Conservation (phyloP, 2,329 filamentous ascomycete species). For the Thelonectria discophora region DNA sequence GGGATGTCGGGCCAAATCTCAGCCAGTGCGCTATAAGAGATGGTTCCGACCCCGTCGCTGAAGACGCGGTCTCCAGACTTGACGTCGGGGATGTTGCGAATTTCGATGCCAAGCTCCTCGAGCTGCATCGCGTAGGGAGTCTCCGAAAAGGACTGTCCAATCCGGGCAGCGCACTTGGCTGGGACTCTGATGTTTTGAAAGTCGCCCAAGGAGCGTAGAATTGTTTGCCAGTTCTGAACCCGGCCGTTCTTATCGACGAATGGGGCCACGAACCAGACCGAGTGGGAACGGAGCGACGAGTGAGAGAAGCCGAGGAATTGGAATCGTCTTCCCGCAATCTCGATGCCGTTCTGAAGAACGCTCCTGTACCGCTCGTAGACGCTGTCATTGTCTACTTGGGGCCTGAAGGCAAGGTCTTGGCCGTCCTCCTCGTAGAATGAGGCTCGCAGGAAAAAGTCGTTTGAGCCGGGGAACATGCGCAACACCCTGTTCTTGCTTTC, state of each 20-base stretch:
- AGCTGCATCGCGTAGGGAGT: conserved; percentile 71
- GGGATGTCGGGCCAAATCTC: conserved; percentile 68
- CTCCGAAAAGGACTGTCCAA: conserved; percentile 77
- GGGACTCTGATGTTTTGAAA: conserved; percentile 62
- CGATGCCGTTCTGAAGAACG: conserved; percentile 67
- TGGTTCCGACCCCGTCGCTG: conserved; percentile 81
- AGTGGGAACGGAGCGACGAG: conserved; percentile 77
- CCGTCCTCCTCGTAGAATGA: conserved; percentile 80
- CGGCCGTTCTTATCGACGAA: conserved; percentile 51
- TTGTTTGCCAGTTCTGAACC: conserved; percentile 50
- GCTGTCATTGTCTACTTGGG: conserved; percentile 53
- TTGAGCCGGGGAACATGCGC: conserved; percentile 67
- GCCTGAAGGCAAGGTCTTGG: conserved; percentile 67
- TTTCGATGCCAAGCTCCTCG: conserved; percentile 46
- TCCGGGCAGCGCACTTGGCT: conserved; percentile 66
- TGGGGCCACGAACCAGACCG: conserved; percentile 69
- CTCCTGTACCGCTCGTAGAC: conserved; percentile 69
- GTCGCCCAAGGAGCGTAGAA: conserved; percentile 60
- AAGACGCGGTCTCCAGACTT: conserved; percentile 68
- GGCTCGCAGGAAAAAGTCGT: conserved; percentile 74
- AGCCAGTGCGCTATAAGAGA: conserved; percentile 68
- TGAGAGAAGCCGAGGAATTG: conserved; percentile 81
- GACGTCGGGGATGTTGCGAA: conserved; percentile 59
- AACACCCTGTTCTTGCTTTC: conserved; percentile 77
- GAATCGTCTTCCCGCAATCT: conserved; percentile 70